Conservation (phyloP, 768 basidiomycete genomes). For the Mycena latifolia region DNA sequence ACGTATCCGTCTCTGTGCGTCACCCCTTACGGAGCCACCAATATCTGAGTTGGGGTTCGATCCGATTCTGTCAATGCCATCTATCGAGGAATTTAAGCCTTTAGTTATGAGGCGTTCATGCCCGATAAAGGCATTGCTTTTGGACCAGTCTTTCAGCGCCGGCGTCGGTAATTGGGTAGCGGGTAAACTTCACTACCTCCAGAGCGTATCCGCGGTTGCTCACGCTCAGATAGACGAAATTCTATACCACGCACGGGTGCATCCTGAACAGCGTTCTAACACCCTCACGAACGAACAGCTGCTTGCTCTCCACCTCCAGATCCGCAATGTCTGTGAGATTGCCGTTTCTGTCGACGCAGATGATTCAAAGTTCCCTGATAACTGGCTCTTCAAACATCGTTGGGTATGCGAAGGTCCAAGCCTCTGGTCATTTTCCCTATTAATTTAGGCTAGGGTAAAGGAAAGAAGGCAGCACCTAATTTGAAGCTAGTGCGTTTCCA, state of each 20-base stretch:
- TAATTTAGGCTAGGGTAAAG: conserved; percentile 61
- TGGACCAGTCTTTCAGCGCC: conserved; percentile 85
- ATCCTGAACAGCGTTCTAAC: conserved; percentile 78
- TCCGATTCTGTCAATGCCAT: conserved; percentile 78
- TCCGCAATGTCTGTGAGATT: conserved; percentile 64
- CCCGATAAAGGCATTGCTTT: conserved; percentile 80
- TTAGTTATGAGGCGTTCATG: conserved; percentile 67
- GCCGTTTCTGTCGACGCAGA: conserved; percentile 82
- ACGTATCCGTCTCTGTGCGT: conserved; percentile 71
- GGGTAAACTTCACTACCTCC: conserved; percentile 52
- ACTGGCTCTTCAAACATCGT: conserved; percentile 78
- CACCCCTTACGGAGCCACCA: conserved; percentile 73
- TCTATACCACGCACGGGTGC: conserved; percentile 78
- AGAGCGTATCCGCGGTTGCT: conserved; percentile 13
- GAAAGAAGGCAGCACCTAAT: conserved; percentile 61
- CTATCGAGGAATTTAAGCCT: conserved; percentile 61
- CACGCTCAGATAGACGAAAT: conserved; percentile 66
- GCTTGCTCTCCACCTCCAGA: conserved; percentile 63
- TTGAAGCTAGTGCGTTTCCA: conserved; percentile 59
- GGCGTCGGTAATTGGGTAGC: conserved; percentile 90
- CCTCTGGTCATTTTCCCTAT: conserved; percentile 11
- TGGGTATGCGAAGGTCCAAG: conserved; percentile 58
- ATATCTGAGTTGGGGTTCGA: conserved; percentile 83
- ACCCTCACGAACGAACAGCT: conserved; percentile 64
- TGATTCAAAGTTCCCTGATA: conserved; percentile 70